Base-by-base conservation (phyloP, 768 basidiomycete species). In the Amanita rimosa region DNA sequence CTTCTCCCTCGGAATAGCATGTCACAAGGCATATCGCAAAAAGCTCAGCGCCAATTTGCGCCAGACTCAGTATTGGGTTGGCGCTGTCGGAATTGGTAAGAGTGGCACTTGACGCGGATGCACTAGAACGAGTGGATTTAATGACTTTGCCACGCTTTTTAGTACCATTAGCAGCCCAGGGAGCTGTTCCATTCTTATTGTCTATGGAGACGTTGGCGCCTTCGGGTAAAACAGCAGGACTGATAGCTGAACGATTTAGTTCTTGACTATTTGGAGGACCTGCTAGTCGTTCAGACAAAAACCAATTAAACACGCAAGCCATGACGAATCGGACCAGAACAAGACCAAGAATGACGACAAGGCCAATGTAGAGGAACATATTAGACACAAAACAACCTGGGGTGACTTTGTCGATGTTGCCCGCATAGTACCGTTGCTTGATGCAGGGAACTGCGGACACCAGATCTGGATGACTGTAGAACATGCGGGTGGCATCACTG, bases 241-340 rank as follows among this genome's bases (percentile, higher is more conserved):
- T 91, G 62, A 99, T 89, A 44, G 81, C 95, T 11, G 83, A 78
- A 38, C 90, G 75, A 54, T 83, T 81, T 31, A 97, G 72, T 45
- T 89, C 75, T 51, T 74, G 75, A 52, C 63, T 79, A 52, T 76
- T 76, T 0, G 89, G 89, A 21, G 89, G 79, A 9, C 81, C 79
- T 14, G 92, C 85, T 29, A 98, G 75, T 48, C 75, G 76, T 6
- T 76, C 78, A 8, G 93, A 94, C 43, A 98, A 68, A 70, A 90
- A 95, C 96, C 96, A 99, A 58, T 81, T 92, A 75, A 98, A 99
- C 36, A 95, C 64, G 63, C 90, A 90, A 0, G 96, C 96, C 95
- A 99, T 97, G 57, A 74, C 64, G 67, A 98, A 99, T 31, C 96
- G 88, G 27, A 90, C 81, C 53, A 97, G 65, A 27, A 99, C 88